Evolutionary conservation across 129 eudicot species (phyloP).

Genomic region (Pulicaria dysenterica): DNA sequence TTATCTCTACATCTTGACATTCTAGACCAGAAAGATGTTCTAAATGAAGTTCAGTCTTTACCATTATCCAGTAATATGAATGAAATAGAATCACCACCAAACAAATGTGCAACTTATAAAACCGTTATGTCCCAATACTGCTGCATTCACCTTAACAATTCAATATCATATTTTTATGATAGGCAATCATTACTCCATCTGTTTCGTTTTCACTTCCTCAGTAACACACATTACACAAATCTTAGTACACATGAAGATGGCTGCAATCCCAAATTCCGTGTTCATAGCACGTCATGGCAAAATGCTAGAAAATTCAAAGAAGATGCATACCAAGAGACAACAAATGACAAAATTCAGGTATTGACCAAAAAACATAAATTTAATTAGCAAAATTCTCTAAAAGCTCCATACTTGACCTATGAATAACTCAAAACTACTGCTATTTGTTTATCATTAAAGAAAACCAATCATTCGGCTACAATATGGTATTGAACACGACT

Average conservation of each 20-base stretch:
- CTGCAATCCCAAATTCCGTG: constrained; percentile 2
- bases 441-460: constrained; percentile 25
- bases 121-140: no score
- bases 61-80: not conserved
- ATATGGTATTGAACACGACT: constrained; percentile 20
- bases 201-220: constrained; percentile 5
- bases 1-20: no score
- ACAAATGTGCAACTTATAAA: no score
- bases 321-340: constrained; percentile 22
- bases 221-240: not conserved
- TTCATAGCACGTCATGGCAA: no score
- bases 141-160: no score
- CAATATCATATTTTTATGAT: not conserved
- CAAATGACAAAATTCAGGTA: constrained; percentile 21
- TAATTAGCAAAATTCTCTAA: constrained; percentile 13
- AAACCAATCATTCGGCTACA: constrained; percentile 30
- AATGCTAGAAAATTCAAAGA: not conserved
- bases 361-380: constrained; percentile 25
- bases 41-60: not conserved
- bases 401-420: constrained; percentile 36
- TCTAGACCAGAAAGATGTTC: not conserved
- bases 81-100: not conserved
- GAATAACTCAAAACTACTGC: constrained; percentile 18
- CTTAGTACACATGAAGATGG: not conserved
- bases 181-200: not conserved